Evolutionary conservation across 2,329 filamentous ascomycete species (phyloP).

Genomic region (Colletotrichum endophyticum): DNA sequence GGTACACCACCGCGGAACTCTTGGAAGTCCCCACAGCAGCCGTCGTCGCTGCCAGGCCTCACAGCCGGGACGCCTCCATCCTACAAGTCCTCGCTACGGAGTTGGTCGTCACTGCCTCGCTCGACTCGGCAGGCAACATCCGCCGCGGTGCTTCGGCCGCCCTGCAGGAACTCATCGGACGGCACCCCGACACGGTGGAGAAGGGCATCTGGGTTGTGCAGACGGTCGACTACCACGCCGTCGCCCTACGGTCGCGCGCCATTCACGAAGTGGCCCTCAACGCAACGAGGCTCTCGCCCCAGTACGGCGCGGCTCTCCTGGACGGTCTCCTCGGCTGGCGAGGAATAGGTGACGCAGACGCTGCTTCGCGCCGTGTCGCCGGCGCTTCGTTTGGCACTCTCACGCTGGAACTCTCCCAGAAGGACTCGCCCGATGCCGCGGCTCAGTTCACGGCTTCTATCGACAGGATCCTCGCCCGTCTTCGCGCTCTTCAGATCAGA

Average conservation of each 20-base stretch:
- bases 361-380: conserved; percentile 73
- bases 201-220: conserved; percentile 89
- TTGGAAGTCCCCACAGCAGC: conserved; percentile 61
- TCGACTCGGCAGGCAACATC: conserved; percentile 94
- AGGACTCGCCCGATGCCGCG: conserved; percentile 20
- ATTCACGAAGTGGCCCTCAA: conserved; percentile 77
- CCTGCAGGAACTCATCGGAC: conserved; percentile 89
- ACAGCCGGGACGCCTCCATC: conserved; percentile 51
- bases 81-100: conserved; percentile 82
- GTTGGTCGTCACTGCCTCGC: conserved; percentile 78
- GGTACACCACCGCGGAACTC: conserved; percentile 83
- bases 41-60: conserved; percentile 43
- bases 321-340: conserved; percentile 82
- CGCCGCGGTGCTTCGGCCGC: conserved; percentile 91
- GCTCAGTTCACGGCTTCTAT: conserved; percentile 38
- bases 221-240: conserved; percentile 88
- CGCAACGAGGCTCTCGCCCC: conserved; percentile 70
- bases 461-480: conserved; percentile 44
- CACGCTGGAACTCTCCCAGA: conserved; percentile 42
- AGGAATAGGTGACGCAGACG: conserved; percentile 82
- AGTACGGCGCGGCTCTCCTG: conserved; percentile 73
- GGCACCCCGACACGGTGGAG: conserved; percentile 84
- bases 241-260: conserved; percentile 84
- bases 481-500: conserved; percentile 54
- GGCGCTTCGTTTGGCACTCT: conserved; percentile 72